Percentiles rank a stretch among this genome's conserved stretches.
Conservation (phyloP, 352 stramenopile species). For the Pythium sukuiense region DNA sequence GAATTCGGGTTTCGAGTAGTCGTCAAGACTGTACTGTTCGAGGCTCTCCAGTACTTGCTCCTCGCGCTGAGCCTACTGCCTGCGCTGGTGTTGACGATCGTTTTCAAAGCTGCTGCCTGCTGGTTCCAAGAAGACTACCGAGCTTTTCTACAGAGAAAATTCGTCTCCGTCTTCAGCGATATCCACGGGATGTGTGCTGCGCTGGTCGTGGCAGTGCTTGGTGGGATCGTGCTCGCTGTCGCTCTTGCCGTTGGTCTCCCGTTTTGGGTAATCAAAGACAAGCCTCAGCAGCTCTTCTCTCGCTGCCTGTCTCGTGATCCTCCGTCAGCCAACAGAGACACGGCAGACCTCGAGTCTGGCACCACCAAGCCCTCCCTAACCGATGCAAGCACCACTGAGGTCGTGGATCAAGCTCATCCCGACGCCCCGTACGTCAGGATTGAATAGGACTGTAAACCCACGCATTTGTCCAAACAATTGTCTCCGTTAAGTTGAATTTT, state of each 20-base stretch:
- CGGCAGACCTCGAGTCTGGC: background rate
- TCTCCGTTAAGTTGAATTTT: background rate
- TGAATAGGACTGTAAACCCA: too few species aligned
- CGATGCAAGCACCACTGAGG: background rate
- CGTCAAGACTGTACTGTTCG: background rate
- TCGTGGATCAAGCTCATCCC: background rate
- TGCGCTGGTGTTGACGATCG: background rate
- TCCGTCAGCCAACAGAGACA: background rate
- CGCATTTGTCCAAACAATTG: too few species aligned
- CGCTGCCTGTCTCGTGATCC: background rate
- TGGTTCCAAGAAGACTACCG: background rate
- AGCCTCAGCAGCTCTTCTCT: background rate
- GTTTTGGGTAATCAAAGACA: background rate
- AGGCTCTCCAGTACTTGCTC: slow-evolving; percentile 1
- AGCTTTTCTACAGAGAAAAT: background rate
- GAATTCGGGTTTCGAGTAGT: background rate
- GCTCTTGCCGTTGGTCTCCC: background rate
- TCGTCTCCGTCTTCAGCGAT: slow-evolving; percentile 6
- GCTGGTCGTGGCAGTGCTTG: background rate
- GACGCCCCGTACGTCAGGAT: background rate
- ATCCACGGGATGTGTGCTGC: background rate
- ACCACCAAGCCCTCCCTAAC: background rate
- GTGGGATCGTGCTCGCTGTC: background rate
- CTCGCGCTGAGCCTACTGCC: background rate
- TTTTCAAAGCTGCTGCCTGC: slow-evolving; percentile 3